Evolutionary conservation across 192 early-diverging fungal genomes (phyloP), one percentile per base, ranked within the genome.

Genomic region (Pilaira anomala): DNA sequence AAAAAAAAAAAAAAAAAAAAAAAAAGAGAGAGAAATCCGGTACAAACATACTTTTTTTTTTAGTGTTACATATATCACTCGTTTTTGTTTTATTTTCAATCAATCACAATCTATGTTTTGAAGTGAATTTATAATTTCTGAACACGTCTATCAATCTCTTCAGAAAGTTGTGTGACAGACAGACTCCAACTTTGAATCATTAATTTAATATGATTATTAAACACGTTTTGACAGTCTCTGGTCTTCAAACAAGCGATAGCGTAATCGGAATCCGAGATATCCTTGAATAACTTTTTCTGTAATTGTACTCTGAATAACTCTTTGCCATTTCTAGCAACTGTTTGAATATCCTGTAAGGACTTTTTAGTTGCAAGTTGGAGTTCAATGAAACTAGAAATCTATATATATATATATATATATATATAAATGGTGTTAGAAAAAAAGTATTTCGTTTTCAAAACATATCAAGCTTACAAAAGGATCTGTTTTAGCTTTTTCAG

Each of bases 41-140:
- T n/a, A n/a, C n/a, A n/a, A n/a, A n/a, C n/a, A n/a, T n/a, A n/a
- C n/a, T n/a, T n/a, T n/a, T n/a, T n/a, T n/a, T n/a, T n/a, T n/a
- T n/a, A n/a, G n/a, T n/a, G n/a, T n/a, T n/a, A n/a, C n/a, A n/a
- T n/a, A n/a, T n/a, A n/a, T n/a, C n/a, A n/a, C n/a, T n/a, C n/a
- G n/a, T n/a, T n/a, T n/a, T n/a, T n/a, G n/a, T n/a, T n/a, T n/a
- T n/a, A n/a, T n/a, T n/a, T n/a, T n/a, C n/a, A n/a, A n/a, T n/a
- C n/a, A n/a, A n/a, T n/a, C n/a, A n/a, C n/a, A n/a, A n/a, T n/a
- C n/a, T n/a, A n/a, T n/a, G n/a, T n/a, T n/a, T n/a, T n/a, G n/a
- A n/a, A n/a, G n/a, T n/a, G n/a, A n/a, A n/a, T 48, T 63, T 67
- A 61, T 11, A 72, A 48, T 42, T 72, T 72, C 8, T 50, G 65